phyloP scores from a whole-genome alignment of 176 grass and related monocot species.

The Neostapfia colusana region DNA sequence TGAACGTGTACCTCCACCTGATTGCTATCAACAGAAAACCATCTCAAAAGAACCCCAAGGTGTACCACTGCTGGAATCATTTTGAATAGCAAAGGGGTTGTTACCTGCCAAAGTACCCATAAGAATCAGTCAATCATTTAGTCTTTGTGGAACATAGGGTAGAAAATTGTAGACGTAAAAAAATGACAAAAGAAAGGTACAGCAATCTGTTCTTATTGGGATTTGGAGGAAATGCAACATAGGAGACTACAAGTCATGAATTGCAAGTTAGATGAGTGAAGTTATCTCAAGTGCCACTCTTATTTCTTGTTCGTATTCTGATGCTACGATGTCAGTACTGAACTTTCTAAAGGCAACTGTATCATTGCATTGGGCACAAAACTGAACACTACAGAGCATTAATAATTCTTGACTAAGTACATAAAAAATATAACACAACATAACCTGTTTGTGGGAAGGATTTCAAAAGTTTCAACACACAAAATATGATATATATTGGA shows the following conservation, averaged over 20 bases:
- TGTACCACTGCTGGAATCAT: slow-evolving; percentile 94
- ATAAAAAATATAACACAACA: not conserved
- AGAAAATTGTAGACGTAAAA: not conserved
- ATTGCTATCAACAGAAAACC: slow-evolving; percentile 90
- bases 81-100: slow-evolving; percentile 96
- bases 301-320: not conserved
- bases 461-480: not conserved
- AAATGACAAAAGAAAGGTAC: not conserved
- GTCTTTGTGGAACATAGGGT: not conserved
- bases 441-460: not conserved
- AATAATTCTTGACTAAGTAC: not conserved
- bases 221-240: not conserved
- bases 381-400: not conserved
- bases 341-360: not conserved
- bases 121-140: slow-evolving; percentile 15
- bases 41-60: slow-evolving; percentile 90
- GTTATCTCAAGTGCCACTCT: not conserved
- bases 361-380: not conserved
- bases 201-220: not conserved
- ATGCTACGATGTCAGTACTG: not conserved
- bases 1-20: slow-evolving; percentile 81
- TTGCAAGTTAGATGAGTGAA: not conserved
- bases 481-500: not conserved
- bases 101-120: slow-evolving; percentile 61
- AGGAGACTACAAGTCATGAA: not conserved